These are phyloP conservation scores for Rhizophora mangle DNA, from an alignment of 345 rosid genomes.

Conservation along the genomic window DNA sequence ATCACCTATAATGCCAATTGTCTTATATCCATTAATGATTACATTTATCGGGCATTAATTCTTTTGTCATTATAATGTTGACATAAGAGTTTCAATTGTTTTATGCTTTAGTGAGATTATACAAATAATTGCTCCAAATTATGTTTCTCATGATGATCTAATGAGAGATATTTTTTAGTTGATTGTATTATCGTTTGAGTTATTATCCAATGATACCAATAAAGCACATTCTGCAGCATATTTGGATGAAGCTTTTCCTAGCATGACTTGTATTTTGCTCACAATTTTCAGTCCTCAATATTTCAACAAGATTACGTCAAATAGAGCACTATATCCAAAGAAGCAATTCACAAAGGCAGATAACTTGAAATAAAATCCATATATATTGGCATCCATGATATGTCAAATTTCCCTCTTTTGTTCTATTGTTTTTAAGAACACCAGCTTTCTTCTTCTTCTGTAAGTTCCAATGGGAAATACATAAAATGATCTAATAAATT, in stretches of 20 bases:
- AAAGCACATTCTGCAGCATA: constrained; percentile 4
- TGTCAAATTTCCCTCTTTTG: background rate
- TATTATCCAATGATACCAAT: too few relatives aligned
- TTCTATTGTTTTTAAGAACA: background rate
- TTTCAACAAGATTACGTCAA: background rate
- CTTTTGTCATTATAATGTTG: too few relatives aligned
- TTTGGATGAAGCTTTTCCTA: background rate
- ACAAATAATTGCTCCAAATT: too few relatives aligned
- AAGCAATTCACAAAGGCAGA: background rate
- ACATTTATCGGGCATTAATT: too few relatives aligned
- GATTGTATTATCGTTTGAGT: too few relatives aligned
- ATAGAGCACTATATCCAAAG: background rate
- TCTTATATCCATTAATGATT: too few relatives aligned
- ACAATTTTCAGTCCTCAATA: background rate
- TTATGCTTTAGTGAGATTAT: too few relatives aligned
- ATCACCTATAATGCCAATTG: too few relatives aligned
- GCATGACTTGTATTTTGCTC: too few relatives aligned
- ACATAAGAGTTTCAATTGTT: too few relatives aligned
- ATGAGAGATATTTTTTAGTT: too few relatives aligned
- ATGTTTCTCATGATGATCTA: too few relatives aligned
- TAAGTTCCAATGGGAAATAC: background rate
- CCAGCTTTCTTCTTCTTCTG: constrained; percentile 2
- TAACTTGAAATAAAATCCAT: background rate
- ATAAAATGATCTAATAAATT: background rate
- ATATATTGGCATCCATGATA: background rate